phyloP scores from a whole-genome alignment of 495 filamentous ascomycete genomes.

The Aspergillus affinis region DNA sequence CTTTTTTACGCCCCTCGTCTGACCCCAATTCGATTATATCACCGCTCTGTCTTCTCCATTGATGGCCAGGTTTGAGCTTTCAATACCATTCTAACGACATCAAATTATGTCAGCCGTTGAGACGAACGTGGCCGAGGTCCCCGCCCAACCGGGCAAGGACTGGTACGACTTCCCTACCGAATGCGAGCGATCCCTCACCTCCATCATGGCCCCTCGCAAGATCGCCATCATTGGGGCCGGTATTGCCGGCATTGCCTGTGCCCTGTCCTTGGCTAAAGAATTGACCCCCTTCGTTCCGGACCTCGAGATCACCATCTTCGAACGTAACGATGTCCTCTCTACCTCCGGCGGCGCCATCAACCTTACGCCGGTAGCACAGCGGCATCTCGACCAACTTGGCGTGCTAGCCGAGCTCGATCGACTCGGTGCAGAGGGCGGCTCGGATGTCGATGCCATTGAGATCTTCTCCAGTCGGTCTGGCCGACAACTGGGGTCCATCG shows the following conservation, averaged over 20 bases:
- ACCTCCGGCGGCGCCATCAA: conserved; percentile 63
- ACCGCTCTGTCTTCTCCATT: neutral
- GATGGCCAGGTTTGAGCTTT: neutral
- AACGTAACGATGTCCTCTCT: conserved; percentile 54
- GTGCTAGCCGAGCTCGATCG: conserved; percentile 46
- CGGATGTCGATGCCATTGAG: conserved; percentile 54
- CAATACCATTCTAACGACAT: neutral
- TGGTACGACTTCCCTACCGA: conserved; percentile 11
- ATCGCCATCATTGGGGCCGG: conserved; percentile 56
- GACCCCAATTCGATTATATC: neutral
- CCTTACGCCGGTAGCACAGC: conserved; percentile 60
- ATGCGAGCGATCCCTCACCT: conserved; percentile 14
- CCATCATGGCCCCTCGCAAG: conserved; percentile 25
- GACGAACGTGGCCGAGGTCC: conserved; percentile 1
- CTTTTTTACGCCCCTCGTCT: neutral
- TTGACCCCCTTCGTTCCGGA: conserved; percentile 44
- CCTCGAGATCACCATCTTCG: conserved; percentile 53
- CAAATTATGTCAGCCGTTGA: conserved; percentile 9
- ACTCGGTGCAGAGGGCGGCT: conserved; percentile 42
- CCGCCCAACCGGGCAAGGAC: conserved; percentile 10
- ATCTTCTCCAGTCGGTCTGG: conserved; percentile 53
- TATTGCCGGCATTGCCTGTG: conserved; percentile 55
- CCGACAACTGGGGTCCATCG: conserved; percentile 41
- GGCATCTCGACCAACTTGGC: conserved; percentile 56
- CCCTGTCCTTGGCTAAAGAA: conserved; percentile 51